A percentile compares a stretch with the other conserved stretches of the same genome.
phyloP scores from a whole-genome alignment of 345 rosid genomes.

The Pistacia integerrima region DNA sequence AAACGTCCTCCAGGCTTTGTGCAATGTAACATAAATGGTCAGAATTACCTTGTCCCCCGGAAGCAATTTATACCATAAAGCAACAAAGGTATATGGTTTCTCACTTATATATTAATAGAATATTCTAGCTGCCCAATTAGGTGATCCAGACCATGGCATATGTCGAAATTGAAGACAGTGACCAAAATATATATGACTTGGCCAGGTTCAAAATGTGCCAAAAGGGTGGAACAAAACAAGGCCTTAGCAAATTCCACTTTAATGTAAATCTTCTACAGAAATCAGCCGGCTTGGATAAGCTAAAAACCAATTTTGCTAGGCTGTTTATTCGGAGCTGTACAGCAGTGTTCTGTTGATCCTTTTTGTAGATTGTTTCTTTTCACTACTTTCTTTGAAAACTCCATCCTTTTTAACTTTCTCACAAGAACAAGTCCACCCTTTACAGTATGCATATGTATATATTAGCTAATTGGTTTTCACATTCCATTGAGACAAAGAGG shows the following conservation, averaged over 20 bases:
- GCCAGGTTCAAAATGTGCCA: neutral
- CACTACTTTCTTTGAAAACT: constrained; percentile 13
- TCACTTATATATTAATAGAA: too few species aligned
- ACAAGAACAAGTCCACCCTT: neutral
- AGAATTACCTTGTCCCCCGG: neutral
- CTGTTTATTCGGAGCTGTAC: neutral
- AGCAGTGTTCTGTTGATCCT: neutral
- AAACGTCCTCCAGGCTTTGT: too few species aligned
- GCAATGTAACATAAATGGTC: neutral
- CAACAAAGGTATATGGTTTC: neutral
- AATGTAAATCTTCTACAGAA: neutral
- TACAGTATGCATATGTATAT: neutral
- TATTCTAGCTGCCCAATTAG: neutral
- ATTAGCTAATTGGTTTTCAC: neutral
- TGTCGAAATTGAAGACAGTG: neutral
- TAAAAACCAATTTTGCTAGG: neutral
- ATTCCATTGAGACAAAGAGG: constrained; percentile 1
- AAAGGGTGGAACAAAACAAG: constrained; percentile 4
- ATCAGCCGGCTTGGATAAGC: constrained; percentile 5
- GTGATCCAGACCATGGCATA: neutral
- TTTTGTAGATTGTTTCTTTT: neutral
- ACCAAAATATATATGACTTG: neutral
- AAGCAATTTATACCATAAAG: neutral
- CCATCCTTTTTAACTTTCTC: neutral
- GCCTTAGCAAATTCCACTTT: neutral